Conservation (phyloP, 2,329 filamentous ascomycete species). For the Talaromyces sp. region DNA sequence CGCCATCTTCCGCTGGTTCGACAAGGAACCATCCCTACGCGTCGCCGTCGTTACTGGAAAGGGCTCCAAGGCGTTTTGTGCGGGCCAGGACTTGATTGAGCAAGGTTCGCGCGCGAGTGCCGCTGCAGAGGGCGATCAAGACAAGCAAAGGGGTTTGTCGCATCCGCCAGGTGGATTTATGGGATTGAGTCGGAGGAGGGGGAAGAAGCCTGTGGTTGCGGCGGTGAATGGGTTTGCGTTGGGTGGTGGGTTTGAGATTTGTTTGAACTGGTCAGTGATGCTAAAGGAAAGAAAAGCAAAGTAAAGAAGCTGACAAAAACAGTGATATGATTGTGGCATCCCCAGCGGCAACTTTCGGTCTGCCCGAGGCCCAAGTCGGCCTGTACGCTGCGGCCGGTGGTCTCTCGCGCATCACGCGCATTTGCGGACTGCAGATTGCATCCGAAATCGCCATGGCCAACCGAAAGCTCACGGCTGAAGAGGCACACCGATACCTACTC, state of each 20-base stretch:
- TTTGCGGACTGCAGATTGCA: conserved; percentile 63
- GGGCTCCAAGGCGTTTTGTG: conserved; percentile 41
- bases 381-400: conserved; percentile 68
- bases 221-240: conserved; percentile 74
- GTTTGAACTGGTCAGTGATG: conserved; percentile 69
- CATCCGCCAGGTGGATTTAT: conserved; percentile 49
- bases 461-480: conserved; percentile 51
- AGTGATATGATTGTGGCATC: conserved; percentile 64
- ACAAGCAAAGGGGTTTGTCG: neutral
- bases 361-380: conserved; percentile 67
- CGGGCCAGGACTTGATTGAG: conserved; percentile 43
- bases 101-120: conserved; percentile 18
- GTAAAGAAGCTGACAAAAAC: conserved; percentile 23
- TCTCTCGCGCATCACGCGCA: conserved; percentile 61
- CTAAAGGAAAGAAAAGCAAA: neutral
- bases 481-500: conserved; percentile 63
- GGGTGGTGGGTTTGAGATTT: conserved; percentile 76
- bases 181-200: conserved; percentile 51
- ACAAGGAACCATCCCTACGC: conserved; percentile 36
- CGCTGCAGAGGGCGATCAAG: conserved; percentile 20
- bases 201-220: conserved; percentile 69
- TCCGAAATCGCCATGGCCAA: conserved; percentile 68
- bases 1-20: conserved; percentile 41
- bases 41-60: conserved; percentile 39
- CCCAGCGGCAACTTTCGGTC: conserved; percentile 54